phyloP scores from a whole-genome alignment of 805 yeast genomes.

The Candida cerambycidarum region DNA sequence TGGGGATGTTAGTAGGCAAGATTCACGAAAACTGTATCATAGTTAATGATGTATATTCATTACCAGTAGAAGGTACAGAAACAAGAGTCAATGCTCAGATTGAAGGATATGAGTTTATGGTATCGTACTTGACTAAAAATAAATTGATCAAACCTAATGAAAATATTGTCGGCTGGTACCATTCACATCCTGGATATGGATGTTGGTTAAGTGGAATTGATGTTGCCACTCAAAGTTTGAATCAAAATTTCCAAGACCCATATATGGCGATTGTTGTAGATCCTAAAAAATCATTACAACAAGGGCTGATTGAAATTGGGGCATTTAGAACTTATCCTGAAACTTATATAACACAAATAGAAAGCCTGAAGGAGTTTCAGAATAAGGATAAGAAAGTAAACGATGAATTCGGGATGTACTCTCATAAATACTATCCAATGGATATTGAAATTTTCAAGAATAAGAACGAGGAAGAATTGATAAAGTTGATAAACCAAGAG shows the following conservation, averaged over 20 bases:
- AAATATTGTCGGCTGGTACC: conserved; percentile 95
- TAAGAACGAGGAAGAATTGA: conserved; percentile 18
- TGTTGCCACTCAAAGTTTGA: conserved; percentile 81
- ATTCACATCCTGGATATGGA: conserved; percentile 94
- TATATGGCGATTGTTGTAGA: conserved; percentile 87
- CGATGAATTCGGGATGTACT: conserved; percentile 70
- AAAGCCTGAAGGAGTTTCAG: conserved; percentile 5
- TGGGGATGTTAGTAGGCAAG: conserved; percentile 93
- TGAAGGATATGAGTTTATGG: conserved; percentile 96
- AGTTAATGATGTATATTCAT: conserved; percentile 76
- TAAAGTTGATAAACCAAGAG: conserved; percentile 15
- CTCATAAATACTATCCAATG: conserved; percentile 66
- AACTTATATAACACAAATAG: conserved; percentile 17
- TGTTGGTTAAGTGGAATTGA: conserved; percentile 95
- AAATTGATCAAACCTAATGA: conserved; percentile 44
- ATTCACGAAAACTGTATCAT: conserved; percentile 55
- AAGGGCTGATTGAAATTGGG: conserved; percentile 76
- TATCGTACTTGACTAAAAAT: conserved; percentile 61
- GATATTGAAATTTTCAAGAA: conserved; percentile 60
- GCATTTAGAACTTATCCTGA: conserved; percentile 77
- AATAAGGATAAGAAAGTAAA: background rate
- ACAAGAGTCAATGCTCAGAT: conserved; percentile 92
- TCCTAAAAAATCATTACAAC: conserved; percentile 64
- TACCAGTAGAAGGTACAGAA: conserved; percentile 96
- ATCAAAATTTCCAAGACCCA: conserved; percentile 90